phyloP scores from a whole-genome alignment of 2,329 filamentous ascomycete genomes.

The Ophiostoma perfectum region DNA sequence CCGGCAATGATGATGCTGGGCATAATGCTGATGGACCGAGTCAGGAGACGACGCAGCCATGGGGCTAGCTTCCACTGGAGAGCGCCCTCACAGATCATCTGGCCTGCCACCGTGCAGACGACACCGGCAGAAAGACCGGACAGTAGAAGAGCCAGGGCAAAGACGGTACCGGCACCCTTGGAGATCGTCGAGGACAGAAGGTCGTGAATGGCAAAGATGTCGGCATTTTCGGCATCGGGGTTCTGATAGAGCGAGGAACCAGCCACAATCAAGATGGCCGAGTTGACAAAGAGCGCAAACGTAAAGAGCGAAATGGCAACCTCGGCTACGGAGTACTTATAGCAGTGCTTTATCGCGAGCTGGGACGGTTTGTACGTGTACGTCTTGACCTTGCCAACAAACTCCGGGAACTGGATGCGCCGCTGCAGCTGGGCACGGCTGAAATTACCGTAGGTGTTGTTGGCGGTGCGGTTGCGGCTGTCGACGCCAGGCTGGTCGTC shows the following conservation, averaged over 20 bases:
- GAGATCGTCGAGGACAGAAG: slow-evolving; percentile 65
- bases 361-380: slow-evolving; percentile 64
- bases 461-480: slow-evolving; percentile 17
- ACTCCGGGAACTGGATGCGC: neutral
- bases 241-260: slow-evolving; percentile 68
- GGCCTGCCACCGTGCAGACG: slow-evolving; percentile 81
- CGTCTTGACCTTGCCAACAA: slow-evolving; percentile 36
- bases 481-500: slow-evolving; percentile 26
- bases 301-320: slow-evolving; percentile 69
- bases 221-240: slow-evolving; percentile 57
- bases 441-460: neutral
- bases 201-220: slow-evolving; percentile 77
- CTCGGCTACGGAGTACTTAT: slow-evolving; percentile 69
- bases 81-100: slow-evolving; percentile 83
- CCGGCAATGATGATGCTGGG: slow-evolving; percentile 80
- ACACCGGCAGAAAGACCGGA: slow-evolving; percentile 78
- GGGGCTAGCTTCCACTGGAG: slow-evolving; percentile 68
- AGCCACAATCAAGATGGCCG: slow-evolving; percentile 73
- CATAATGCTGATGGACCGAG: slow-evolving; percentile 72
- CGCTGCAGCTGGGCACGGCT: neutral
- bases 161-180: slow-evolving; percentile 73
- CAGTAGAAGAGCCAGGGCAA: slow-evolving; percentile 72
- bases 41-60: slow-evolving; percentile 73
- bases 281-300: slow-evolving; percentile 81
- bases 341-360: slow-evolving; percentile 64